Base-by-base conservation (phyloP, 768 basidiomycete genomes). In the Kwoniella sp. region DNA sequence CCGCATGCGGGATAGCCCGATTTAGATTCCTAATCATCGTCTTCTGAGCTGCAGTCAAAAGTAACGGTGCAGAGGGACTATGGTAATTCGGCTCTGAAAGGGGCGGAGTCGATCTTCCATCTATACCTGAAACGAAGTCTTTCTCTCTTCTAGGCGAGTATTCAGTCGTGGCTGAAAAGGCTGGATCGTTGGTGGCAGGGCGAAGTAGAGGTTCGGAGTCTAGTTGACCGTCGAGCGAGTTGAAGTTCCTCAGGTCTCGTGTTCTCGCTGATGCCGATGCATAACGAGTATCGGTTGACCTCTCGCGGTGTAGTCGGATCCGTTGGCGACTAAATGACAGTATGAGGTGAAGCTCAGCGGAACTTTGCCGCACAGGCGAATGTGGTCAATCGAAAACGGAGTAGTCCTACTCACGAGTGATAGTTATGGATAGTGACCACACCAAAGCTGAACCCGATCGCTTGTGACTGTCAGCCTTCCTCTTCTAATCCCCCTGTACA, bases 11-110 rank as follows among this genome's bases (percentile, higher is more conserved):
- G 22, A 76, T 62, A 0, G 54, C 53, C 26, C 34, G 51, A 50
- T 73, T 74, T 41, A 78, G 47, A 60, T 74, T 71, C 48, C 54
- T 30, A 2, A 74, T 64, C 67, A 79, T 77, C 31, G 17, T 9
- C 28, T 68, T 65, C 55, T 79, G 78, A 4, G 47, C 38, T 0
- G 62, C 31, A 4, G 74, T 74, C 17, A 79, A 50, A 4, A 72
- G 58, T 5, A 77, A 58, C 13, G 73, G 73, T 12, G 64, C 59
- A 11, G 38, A 15, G 23, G 45, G 48, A 50, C 57, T 54, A 29
- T 61, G 59, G 55, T 48, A 22, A 17, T 34, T 28, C 20, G 65
- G 37, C 13, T 60, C 58, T 29, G 58, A 48, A 1, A 61, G 30
- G 1, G 59, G 59, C 52, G 59, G 59, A 4, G 58, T 61, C 22